Evolutionary conservation across 768 basidiomycete genomes (phyloP).

Genomic region (Obba rivulosa): DNA sequence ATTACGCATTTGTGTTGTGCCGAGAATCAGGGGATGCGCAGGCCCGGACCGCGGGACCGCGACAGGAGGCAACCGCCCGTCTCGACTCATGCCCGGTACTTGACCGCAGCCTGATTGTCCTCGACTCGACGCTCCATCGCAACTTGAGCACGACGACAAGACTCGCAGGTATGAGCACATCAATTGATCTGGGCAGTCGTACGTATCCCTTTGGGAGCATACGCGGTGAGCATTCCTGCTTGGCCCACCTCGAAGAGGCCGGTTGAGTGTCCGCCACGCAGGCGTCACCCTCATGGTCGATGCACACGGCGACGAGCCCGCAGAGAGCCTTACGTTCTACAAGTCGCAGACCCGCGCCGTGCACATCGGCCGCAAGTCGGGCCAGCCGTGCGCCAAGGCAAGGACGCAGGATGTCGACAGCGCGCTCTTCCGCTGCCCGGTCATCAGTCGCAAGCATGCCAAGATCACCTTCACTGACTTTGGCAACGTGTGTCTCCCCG

Average conservation of each 20-base stretch:
- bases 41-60: too few relatives aligned
- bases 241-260: conserved; percentile 4
- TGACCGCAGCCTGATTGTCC: background rate
- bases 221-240: too few relatives aligned
- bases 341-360: conserved; percentile 46
- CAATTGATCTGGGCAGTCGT: background rate
- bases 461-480: conserved; percentile 69
- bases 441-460: conserved; percentile 75
- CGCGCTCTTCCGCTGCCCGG: conserved; percentile 70
- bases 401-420: conserved; percentile 21
- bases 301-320: conserved; percentile 38
- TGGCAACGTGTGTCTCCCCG: conserved; percentile 48
- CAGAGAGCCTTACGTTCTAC: conserved; percentile 46
- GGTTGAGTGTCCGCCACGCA: conserved; percentile 20
- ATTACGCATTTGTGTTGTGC: too few relatives aligned
- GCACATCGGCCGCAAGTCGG: conserved; percentile 64
- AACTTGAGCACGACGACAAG: background rate
- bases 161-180: background rate
- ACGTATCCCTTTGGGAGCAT: too few relatives aligned
- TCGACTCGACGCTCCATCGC: background rate
- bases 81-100: too few relatives aligned
- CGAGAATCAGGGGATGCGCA: too few relatives aligned
- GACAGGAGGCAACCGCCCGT: too few relatives aligned
- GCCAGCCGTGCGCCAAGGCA: conserved; percentile 35
- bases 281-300: conserved; percentile 59